Percentiles rank a stretch among this genome's conserved stretches.
These are phyloP conservation scores for Cryphonectria parasitica DNA, from an alignment of 2,329 filamentous ascomycete genomes.

Conservation along the genomic window DNA sequence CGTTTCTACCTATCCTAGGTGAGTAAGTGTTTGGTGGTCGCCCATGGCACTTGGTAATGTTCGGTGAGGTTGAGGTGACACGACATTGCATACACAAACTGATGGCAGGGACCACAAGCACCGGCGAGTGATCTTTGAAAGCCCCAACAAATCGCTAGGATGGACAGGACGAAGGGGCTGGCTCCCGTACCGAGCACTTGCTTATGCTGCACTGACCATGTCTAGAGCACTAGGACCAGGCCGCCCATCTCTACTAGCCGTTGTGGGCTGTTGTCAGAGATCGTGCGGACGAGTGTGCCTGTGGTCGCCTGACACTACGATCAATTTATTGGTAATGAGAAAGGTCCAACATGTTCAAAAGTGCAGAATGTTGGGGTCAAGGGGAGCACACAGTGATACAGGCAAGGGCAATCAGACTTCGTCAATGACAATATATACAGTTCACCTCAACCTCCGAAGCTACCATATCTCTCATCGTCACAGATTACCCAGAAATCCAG, in stretches of 20 bases:
- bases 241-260: not conserved
- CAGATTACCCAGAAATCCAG: not conserved
- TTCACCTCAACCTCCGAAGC: not conserved
- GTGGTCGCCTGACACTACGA: not conserved
- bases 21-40: not conserved
- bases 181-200: not conserved
- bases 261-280: not conserved
- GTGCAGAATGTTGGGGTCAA: not conserved
- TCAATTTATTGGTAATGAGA: no score
- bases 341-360: not conserved
- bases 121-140: not conserved
- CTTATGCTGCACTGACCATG: not conserved
- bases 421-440: not conserved
- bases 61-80: not conserved
- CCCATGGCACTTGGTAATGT: not conserved
- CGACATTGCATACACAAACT: not conserved
- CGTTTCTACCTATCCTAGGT: not conserved
- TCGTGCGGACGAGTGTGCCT: not conserved
- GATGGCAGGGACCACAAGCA: not conserved
- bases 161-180: not conserved
- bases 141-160: not conserved
- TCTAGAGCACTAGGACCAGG: not conserved
- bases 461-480: not conserved
- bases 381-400: not conserved
- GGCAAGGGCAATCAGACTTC: not conserved